phyloP scores from a whole-genome alignment of 176 grass and related monocot genomes.

The Calamus simplicifolius region DNA sequence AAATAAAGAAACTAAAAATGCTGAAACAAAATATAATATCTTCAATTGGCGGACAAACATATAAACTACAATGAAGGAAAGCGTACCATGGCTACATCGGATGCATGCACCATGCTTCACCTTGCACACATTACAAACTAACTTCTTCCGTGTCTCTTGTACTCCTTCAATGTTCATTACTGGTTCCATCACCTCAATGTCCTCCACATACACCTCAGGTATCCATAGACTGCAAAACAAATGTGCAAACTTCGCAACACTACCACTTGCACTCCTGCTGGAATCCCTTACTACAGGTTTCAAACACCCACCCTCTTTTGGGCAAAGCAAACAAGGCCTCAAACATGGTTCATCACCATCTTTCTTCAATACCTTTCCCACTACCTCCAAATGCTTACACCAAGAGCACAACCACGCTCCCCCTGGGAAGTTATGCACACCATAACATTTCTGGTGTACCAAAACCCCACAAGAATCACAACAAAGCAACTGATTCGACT shows the following conservation, averaged over 20 bases:
- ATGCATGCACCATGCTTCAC: conserved; percentile 89
- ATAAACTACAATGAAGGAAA: conserved; percentile 3
- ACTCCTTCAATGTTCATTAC: conserved; percentile 40
- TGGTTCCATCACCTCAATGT: conserved; percentile 67
- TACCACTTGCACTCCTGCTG: conserved; percentile 9
- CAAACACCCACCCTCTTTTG: conserved; percentile 67
- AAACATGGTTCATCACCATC: conserved; percentile 1
- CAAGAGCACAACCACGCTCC: conserved; percentile 59
- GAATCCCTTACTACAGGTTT: conserved; percentile 41
- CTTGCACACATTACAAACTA: conserved; percentile 88
- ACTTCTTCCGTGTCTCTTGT: conserved; percentile 53
- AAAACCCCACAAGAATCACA: conserved; percentile 64
- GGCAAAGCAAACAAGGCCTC: conserved; percentile 65
- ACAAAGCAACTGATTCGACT: conserved; percentile 51
- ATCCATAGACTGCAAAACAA: conserved; percentile 94
- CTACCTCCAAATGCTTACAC: conserved; percentile 54
- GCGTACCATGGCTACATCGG: conserved; percentile 95
- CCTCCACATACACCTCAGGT: conserved; percentile 66
- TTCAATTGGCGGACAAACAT: no score
- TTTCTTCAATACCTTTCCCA: conserved; percentile 17
- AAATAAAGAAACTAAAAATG: no score
- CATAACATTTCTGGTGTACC: conserved; percentile 92
- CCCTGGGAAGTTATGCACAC: conserved; percentile 49
- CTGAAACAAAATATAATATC: no score
- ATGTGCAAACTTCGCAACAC: conserved; percentile 38